phyloP scores from a whole-genome alignment of 208 protist species.

The Leptomonas seymouri region DNA sequence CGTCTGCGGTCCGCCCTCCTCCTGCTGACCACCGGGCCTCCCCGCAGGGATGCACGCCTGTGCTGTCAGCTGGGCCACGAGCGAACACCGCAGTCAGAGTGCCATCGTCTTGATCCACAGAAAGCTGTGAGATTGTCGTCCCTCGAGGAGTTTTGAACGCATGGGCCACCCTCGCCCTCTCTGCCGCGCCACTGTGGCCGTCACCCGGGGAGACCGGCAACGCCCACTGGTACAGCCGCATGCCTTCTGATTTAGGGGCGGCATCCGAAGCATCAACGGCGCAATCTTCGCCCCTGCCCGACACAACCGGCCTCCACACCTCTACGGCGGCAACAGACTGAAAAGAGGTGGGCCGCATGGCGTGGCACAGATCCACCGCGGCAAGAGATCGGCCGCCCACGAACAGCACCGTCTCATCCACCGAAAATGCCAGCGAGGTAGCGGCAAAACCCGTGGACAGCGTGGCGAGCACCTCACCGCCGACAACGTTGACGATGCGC shows the following conservation, averaged over 20 bases:
- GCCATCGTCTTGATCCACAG: conserved; percentile 1
- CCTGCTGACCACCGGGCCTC: conserved; percentile 16
- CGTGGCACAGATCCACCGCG: conserved; percentile 51
- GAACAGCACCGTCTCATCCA: conserved; percentile 69
- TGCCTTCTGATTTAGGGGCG: background rate
- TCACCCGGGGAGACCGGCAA: background rate
- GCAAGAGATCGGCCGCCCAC: conserved; percentile 59
- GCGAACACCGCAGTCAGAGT: conserved; percentile 29
- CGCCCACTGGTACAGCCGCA: conserved; percentile 30
- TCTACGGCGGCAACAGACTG: conserved; percentile 7
- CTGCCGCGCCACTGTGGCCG: background rate
- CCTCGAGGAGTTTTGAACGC: background rate
- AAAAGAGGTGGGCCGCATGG: conserved; percentile 21
- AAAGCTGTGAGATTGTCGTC: conserved; percentile 8
- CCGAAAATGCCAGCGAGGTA: conserved; percentile 45
- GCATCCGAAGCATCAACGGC: background rate
- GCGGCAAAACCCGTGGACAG: conserved; percentile 54
- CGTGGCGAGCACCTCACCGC: conserved; percentile 31
- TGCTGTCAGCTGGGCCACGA: background rate
- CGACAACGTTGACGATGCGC: conserved; percentile 40
- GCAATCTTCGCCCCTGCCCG: background rate
- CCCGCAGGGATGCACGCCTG: conserved; percentile 5
- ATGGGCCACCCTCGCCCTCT: background rate
- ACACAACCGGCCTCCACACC: background rate
- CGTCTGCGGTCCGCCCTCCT: background rate